Conservation (phyloP, 441 rosid genomes). For the Gossypium laxum region DNA sequence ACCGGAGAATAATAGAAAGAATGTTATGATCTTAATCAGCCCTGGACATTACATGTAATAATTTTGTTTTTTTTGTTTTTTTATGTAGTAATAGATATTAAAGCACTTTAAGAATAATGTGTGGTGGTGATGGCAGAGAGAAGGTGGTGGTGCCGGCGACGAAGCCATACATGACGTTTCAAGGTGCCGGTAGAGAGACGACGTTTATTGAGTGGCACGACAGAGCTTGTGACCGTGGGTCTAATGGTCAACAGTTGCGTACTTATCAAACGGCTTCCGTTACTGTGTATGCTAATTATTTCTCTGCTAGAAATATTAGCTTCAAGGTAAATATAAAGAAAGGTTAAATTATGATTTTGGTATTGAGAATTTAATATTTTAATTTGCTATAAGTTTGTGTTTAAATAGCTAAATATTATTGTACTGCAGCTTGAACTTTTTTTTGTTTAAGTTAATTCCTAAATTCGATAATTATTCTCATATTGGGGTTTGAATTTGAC, state of each 20-base stretch:
- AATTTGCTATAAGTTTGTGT: too few species aligned
- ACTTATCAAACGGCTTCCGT: conserved; percentile 89
- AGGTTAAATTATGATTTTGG: too few species aligned
- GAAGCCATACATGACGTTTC: conserved; percentile 72
- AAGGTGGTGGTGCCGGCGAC: conserved; percentile 72
- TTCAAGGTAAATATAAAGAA: conserved; percentile 43
- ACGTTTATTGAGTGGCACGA: conserved; percentile 91
- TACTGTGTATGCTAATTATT: conserved; percentile 61
- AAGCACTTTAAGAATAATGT: not conserved
- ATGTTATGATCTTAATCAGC: conserved; percentile 43
- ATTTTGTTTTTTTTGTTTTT: not conserved
- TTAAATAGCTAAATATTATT: too few species aligned
- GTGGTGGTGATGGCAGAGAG: conserved; percentile 42
- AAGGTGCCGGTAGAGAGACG: conserved; percentile 67
- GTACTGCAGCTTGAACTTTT: rapidly evolving
- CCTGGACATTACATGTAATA: conserved; percentile 65
- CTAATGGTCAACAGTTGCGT: conserved; percentile 72
- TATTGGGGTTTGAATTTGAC: too few species aligned
- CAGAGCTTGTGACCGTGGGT: conserved; percentile 71
- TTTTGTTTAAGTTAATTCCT: too few species aligned
- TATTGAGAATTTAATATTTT: too few species aligned
- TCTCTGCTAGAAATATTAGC: conserved; percentile 85
- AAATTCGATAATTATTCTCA: too few species aligned
- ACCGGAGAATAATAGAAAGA: conserved; percentile 49
- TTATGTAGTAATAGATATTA: too few species aligned